Evolutionary conservation across 2,329 filamentous ascomycete genomes (phyloP).

Genomic region (Penicillium rolfsii): DNA sequence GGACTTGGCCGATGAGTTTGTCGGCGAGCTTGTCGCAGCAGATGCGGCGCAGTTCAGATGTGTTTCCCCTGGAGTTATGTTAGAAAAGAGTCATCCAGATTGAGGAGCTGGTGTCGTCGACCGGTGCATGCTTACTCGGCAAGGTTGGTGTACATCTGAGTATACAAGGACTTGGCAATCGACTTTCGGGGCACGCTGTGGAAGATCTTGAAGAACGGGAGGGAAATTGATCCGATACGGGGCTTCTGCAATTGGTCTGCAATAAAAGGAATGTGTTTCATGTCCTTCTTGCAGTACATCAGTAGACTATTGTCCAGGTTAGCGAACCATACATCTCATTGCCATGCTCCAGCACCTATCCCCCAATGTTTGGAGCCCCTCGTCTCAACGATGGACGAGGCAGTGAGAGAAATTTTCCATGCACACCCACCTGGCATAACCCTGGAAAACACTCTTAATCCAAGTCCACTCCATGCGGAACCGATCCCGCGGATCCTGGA

Average conservation of each 20-base stretch:
- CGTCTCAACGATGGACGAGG: background rate
- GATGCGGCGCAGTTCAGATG: slow-evolving; percentile 39
- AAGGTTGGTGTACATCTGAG: slow-evolving; percentile 52
- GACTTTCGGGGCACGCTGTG: slow-evolving; percentile 32
- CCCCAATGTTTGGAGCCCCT: background rate
- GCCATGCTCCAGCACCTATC: background rate
- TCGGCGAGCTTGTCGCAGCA: slow-evolving; percentile 45
- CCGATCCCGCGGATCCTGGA: slow-evolving; percentile 41
- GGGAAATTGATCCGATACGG: slow-evolving; percentile 26
- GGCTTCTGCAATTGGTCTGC: slow-evolving; percentile 15
- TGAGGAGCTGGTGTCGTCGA: background rate
- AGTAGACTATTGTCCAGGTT: slow-evolving; percentile 3
- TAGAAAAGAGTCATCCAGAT: background rate
- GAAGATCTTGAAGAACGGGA: slow-evolving; percentile 32
- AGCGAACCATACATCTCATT: background rate
- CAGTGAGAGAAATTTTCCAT: background rate
- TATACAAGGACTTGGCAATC: slow-evolving; percentile 48
- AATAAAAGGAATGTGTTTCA: slow-evolving; percentile 11
- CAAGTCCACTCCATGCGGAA: slow-evolving; percentile 46
- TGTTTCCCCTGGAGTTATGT: slow-evolving; percentile 37
- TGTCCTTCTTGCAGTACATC: slow-evolving; percentile 14
- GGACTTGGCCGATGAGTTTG: slow-evolving; percentile 40
- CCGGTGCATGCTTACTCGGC: slow-evolving; percentile 43
- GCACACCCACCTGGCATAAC: slow-evolving; percentile 39
- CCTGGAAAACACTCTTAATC: slow-evolving; percentile 40